A percentile compares a stretch with the other conserved stretches of the same genome.
Conservation (phyloP, 495 filamentous ascomycete species). For the Lindgomyces ingoldianus region DNA sequence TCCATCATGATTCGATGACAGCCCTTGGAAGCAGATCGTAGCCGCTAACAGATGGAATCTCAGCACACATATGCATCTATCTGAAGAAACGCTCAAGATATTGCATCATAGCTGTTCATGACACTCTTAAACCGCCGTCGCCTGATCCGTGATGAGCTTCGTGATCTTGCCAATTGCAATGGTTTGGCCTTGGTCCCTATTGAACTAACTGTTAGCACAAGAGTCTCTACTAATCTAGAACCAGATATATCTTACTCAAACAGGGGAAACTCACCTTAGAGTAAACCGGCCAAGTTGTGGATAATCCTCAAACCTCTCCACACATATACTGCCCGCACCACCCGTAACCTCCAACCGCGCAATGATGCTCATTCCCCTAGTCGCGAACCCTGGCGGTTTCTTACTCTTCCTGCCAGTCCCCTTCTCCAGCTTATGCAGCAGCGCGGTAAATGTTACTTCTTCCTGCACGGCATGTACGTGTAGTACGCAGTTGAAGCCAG, state of each 20-base stretch:
- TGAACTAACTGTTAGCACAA: neutral
- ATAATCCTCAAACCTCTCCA: constrained; percentile 92
- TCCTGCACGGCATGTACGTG: constrained; percentile 92
- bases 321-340: constrained; percentile 81
- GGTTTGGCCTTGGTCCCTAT: constrained; percentile 72
- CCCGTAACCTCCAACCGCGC: constrained; percentile 83
- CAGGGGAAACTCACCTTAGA: constrained; percentile 62
- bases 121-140: constrained; percentile 23
- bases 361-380: constrained; percentile 90
- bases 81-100: too few relatives aligned
- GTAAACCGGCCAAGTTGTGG: constrained; percentile 94
- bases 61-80: too few relatives aligned
- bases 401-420: constrained; percentile 94
- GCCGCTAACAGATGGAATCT: too few relatives aligned
- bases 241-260: too few relatives aligned
- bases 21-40: too few relatives aligned
- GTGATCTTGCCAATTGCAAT: constrained; percentile 97
- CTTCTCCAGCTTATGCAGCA: constrained; percentile 95
- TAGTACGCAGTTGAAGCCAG: constrained; percentile 87
- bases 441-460: constrained; percentile 82
- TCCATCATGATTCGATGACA: too few relatives aligned
- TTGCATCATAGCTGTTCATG: too few relatives aligned
- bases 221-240: neutral
- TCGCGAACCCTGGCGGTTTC: constrained; percentile 86
- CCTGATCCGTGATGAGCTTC: constrained; percentile 62